phyloP scores from a whole-genome alignment of 345 rosid genomes.

The Gossypium rotundifolium region DNA sequence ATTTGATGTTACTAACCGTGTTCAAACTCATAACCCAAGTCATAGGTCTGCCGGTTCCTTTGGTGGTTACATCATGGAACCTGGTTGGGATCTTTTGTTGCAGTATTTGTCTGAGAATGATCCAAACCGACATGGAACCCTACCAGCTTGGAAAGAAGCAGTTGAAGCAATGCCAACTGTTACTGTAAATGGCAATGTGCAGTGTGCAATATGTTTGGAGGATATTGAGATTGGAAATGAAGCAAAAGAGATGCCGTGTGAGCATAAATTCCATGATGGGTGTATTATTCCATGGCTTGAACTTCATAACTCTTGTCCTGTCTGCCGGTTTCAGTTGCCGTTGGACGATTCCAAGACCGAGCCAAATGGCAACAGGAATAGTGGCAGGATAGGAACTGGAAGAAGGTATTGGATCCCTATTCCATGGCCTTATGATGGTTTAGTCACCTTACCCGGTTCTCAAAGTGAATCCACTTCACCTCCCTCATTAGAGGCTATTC shows the following conservation, averaged over 20 bases:
- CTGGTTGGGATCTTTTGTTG: conserved; percentile 37
- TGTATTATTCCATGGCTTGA: conserved; percentile 58
- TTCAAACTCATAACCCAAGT: background rate
- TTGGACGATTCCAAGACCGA: conserved; percentile 21
- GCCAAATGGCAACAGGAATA: conserved; percentile 9
- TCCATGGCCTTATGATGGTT: conserved; percentile 26
- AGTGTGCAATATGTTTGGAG: conserved; percentile 49
- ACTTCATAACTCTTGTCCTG: conserved; percentile 55
- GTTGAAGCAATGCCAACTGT: conserved; percentile 40
- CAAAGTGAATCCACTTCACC: conserved; percentile 12
- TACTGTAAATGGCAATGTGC: conserved; percentile 15
- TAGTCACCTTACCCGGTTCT: conserved; percentile 21
- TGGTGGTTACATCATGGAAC: conserved; percentile 33
- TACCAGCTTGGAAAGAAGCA: conserved; percentile 29
- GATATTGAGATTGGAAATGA: conserved; percentile 50
- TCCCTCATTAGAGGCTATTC: conserved; percentile 2
- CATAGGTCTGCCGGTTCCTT: conserved; percentile 17
- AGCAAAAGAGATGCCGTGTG: conserved; percentile 59
- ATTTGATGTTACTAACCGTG: background rate
- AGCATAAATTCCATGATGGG: conserved; percentile 44
- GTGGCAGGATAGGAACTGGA: conserved; percentile 7
- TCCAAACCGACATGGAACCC: conserved; percentile 32
- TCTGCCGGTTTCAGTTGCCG: conserved; percentile 44
- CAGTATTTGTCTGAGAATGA: conserved; percentile 37
- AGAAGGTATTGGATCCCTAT: conserved; percentile 26